A percentile compares a stretch with the other conserved stretches of the same genome.
phyloP scores from a whole-genome alignment of 73 alveolate species.

The Tetrahymena elliotti region DNA sequence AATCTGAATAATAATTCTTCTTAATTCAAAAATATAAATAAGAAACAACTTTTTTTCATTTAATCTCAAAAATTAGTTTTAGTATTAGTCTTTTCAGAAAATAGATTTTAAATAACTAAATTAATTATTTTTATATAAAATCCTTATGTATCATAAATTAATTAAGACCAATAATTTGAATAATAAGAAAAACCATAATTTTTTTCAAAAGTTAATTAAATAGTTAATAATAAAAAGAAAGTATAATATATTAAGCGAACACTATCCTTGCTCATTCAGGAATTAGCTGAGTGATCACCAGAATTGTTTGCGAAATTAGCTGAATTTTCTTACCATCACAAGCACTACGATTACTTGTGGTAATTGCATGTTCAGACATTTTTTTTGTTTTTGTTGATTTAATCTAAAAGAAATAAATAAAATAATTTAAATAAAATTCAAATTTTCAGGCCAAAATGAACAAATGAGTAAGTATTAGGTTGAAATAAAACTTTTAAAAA shows the following conservation, averaged over 20 bases:
- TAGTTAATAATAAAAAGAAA: not conserved
- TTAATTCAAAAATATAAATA: too few species aligned
- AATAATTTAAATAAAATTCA: not conserved
- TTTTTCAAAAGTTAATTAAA: not conserved
- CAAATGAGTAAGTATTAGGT: too few species aligned
- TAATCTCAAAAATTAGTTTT: too few species aligned
- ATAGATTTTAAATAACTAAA: too few species aligned
- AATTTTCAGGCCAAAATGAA: too few species aligned
- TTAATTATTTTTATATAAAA: too few species aligned
- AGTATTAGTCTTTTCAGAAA: too few species aligned
- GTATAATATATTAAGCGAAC: not conserved
- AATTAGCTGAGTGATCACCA: not conserved
- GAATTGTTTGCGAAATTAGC: not conserved
- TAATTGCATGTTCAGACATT: not conserved
- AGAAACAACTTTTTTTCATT: too few species aligned
- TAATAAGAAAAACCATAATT: not conserved
- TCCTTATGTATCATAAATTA: too few species aligned
- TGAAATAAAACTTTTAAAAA: too few species aligned
- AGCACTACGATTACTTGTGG: not conserved
- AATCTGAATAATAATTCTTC: too few species aligned
- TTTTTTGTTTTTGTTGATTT: not conserved
- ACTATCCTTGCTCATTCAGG: slow-evolving; percentile 1
- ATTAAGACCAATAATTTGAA: not conserved
- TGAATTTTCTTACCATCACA: not conserved
- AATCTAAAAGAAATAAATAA: not conserved